Percentiles rank a stretch among this genome's conserved stretches.
These are phyloP conservation scores for Phaffomyces opuntiae DNA, from an alignment of 805 yeast species.

Conservation along the genomic window DNA sequence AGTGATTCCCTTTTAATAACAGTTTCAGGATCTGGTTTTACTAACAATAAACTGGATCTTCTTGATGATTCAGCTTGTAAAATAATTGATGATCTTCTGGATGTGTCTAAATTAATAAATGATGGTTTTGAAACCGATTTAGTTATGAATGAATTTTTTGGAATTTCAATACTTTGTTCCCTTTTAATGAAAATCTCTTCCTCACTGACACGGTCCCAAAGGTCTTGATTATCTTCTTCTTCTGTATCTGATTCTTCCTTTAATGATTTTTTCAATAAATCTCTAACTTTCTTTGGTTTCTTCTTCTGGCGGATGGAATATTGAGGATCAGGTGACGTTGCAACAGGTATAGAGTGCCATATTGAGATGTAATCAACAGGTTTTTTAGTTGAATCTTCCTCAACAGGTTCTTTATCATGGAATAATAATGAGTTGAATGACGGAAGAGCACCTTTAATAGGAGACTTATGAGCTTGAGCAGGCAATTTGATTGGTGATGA, in stretches of 20 bases:
- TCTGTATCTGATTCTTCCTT: conserved; percentile 9
- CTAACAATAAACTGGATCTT: neutral
- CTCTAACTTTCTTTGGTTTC: conserved; percentile 17
- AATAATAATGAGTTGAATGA: conserved; percentile 18
- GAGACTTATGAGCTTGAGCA: conserved; percentile 17
- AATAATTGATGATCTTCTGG: conserved; percentile 16
- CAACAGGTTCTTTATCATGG: conserved; percentile 19
- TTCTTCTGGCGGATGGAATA: conserved; percentile 13
- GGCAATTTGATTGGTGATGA: conserved; percentile 4
- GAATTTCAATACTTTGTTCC: conserved; percentile 4
- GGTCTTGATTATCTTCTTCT: conserved; percentile 5
- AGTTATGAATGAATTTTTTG: conserved; percentile 15
- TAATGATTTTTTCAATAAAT: conserved; percentile 13
- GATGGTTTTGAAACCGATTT: conserved; percentile 20
- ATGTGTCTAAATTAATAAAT: conserved; percentile 12
- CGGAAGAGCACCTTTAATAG: conserved; percentile 11
- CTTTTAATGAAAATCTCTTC: conserved; percentile 3
- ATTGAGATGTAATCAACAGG: conserved; percentile 22
- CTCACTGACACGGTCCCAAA: neutral
- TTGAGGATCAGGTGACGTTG: conserved; percentile 17
- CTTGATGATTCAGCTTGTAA: conserved; percentile 1
- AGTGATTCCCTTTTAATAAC: neutral
- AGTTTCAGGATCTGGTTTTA: neutral
- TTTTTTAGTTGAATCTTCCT: conserved; percentile 1
- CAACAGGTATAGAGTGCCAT: conserved; percentile 26